These are phyloP conservation scores for Colletotrichum siamense DNA, from an alignment of 2,329 filamentous ascomycete genomes.

Conservation along the genomic window DNA sequence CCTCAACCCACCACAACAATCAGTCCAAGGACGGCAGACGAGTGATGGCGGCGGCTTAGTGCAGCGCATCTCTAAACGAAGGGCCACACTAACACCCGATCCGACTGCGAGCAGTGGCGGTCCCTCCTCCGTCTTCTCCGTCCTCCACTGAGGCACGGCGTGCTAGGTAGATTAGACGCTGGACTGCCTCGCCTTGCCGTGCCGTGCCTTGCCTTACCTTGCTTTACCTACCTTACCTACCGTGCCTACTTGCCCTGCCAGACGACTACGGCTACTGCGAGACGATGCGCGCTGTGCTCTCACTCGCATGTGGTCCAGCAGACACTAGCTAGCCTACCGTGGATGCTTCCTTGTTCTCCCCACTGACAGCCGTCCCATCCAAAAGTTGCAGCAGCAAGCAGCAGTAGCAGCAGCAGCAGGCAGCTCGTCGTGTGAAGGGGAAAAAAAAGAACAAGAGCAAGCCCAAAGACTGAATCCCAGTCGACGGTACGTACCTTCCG, in stretches of 20 bases:
- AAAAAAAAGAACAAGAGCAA: neutral
- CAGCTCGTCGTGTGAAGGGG: neutral
- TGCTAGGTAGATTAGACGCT: neutral
- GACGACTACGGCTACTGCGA: neutral
- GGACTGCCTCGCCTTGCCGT: neutral
- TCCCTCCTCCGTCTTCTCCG: neutral
- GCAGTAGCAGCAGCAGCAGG: neutral
- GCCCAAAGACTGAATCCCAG: neutral
- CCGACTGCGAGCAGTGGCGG: neutral
- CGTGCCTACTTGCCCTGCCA: neutral
- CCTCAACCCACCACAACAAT: neutral
- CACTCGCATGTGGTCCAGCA: neutral
- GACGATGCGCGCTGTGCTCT: neutral
- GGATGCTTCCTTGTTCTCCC: neutral
- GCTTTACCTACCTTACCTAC: neutral
- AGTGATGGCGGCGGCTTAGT: slow-evolving; percentile 14
- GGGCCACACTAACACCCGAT: slow-evolving; percentile 1
- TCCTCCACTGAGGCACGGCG: neutral
- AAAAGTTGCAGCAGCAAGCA: neutral
- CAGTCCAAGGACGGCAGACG: slow-evolving; percentile 2
- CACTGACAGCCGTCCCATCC: neutral
- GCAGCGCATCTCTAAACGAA: neutral
- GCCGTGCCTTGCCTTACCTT: neutral
- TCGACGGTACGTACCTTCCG: neutral
- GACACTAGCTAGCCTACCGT: neutral